Evolutionary conservation across 495 filamentous ascomycete genomes (phyloP).

Genomic region (Penicillium daleae): DNA sequence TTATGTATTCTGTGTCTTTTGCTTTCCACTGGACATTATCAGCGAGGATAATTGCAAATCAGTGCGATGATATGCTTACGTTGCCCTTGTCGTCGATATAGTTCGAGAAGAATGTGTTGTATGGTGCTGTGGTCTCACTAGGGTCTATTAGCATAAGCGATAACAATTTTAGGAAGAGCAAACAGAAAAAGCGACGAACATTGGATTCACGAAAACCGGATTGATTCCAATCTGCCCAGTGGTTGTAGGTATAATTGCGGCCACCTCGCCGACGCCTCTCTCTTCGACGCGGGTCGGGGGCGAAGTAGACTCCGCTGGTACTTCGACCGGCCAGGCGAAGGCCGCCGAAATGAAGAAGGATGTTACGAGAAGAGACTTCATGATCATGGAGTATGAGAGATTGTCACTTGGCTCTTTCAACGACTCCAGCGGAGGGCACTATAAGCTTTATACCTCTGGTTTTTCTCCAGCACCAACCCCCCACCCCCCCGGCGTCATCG

Average conservation of each 20-base stretch:
- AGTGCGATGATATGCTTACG: neutral
- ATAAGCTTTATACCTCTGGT: neutral
- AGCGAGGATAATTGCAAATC: neutral
- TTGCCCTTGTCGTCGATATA: neutral
- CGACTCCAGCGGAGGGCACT: neutral
- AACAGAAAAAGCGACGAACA: neutral
- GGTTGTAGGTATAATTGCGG: neutral
- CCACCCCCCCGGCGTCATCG: too few species aligned
- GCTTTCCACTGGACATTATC: neutral
- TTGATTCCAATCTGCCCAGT: neutral
- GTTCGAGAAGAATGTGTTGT: neutral
- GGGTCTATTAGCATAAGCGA: neutral
- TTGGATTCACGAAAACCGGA: neutral
- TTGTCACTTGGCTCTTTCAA: neutral
- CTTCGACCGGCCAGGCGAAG: neutral
- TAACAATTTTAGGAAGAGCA: neutral
- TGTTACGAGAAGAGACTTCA: neutral
- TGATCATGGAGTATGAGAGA: neutral
- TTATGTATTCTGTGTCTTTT: neutral
- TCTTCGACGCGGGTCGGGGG: neutral
- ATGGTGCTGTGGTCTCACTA: neutral
- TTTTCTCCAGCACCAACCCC: neutral
- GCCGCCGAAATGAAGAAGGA: neutral
- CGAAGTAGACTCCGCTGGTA: neutral
- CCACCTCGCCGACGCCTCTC: neutral